phyloP scores from a whole-genome alignment of 2,329 filamentous ascomycete species.

The Pseudodiploospora longispora region DNA sequence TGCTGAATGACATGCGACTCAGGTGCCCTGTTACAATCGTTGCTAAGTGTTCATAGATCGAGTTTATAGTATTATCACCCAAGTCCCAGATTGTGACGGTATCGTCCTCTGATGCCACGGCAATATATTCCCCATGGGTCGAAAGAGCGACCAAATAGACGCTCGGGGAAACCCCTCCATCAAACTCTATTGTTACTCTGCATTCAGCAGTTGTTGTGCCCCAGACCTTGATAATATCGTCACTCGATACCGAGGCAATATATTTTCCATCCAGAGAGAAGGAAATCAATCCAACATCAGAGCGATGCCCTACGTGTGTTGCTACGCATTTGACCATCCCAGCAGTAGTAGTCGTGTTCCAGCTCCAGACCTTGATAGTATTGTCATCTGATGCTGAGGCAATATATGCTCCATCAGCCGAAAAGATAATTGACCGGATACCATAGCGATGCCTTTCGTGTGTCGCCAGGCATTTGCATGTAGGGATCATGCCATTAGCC shows the following conservation, averaged over 20 bases:
- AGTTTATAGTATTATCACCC: too few species aligned
- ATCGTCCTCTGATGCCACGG: too few species aligned
- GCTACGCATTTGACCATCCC: background rate
- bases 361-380: background rate
- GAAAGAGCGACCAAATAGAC: too few species aligned
- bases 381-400: background rate
- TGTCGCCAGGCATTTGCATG: background rate
- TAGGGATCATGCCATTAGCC: too few species aligned
- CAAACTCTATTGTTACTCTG: too few species aligned
- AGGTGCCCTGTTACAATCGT: too few species aligned
- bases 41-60: too few species aligned
- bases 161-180: too few species aligned
- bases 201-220: too few species aligned
- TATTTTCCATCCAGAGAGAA: background rate
- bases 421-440: slow-evolving; percentile 1
- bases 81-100: too few species aligned
- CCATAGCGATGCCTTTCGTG: slow-evolving; percentile 1
- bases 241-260: background rate
- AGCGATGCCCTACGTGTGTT: background rate
- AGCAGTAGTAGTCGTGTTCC: background rate
- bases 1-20: too few species aligned
- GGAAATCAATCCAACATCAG: background rate
- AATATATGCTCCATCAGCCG: background rate
- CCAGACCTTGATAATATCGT: background rate
- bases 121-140: too few species aligned